A percentile compares a stretch with the other conserved stretches of the same genome.
These are phyloP conservation scores for Thermochaetoides thermophila DNA, from an alignment of 495 filamentous ascomycete genomes.

Conservation along the genomic window DNA sequence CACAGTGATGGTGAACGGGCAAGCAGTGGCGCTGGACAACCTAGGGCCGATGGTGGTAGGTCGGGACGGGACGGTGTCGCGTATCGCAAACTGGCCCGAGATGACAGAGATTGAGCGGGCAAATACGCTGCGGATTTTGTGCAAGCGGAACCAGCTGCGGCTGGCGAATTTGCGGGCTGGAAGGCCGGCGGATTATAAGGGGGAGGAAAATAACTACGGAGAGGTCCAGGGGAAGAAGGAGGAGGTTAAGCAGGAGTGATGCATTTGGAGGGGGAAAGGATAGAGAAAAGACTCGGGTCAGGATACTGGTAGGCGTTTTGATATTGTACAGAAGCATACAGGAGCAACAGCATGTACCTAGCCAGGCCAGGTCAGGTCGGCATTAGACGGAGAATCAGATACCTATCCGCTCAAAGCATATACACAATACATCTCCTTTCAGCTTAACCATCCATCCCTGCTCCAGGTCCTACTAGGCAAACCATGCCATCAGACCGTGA, in stretches of 20 bases:
- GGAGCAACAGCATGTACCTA: too few species aligned
- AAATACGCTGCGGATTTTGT: conserved; percentile 46
- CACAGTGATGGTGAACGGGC: conserved; percentile 36
- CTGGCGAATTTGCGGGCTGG: conserved; percentile 37
- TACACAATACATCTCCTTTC: too few species aligned
- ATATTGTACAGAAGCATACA: not conserved
- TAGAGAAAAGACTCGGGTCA: not conserved
- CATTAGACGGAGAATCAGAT: too few species aligned
- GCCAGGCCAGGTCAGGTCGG: too few species aligned
- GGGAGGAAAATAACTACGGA: too few species aligned
- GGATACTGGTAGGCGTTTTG: not conserved
- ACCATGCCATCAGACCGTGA: too few species aligned
- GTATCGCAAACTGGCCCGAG: conserved; percentile 51
- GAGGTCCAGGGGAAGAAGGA: not conserved
- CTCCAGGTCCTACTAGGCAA: too few species aligned
- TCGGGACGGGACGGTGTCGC: conserved; percentile 46
- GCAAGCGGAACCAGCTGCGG: conserved; percentile 47
- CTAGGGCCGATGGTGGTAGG: conserved; percentile 57
- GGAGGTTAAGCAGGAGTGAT: not conserved
- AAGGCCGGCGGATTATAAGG: conserved; percentile 7
- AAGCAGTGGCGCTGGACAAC: conserved; percentile 38
- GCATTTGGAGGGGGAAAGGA: not conserved
- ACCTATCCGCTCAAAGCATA: too few species aligned
- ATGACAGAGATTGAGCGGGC: conserved; percentile 48
- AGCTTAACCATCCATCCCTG: too few species aligned